Evolutionary conservation across 106 monocot genomes (phyloP).

Genomic region (Dendrobium nobile): DNA sequence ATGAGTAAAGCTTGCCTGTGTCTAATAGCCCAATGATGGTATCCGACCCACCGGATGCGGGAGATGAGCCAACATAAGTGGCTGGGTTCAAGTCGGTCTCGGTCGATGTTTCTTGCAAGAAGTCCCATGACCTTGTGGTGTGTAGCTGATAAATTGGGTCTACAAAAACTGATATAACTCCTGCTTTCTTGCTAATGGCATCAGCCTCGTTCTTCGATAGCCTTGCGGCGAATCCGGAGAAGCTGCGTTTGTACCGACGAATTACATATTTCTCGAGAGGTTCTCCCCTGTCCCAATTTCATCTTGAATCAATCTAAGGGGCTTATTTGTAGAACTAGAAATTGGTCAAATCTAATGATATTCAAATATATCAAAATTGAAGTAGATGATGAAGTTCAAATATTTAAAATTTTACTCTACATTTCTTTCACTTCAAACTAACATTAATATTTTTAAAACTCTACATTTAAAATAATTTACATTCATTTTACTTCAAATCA

Average conservation of each 20-base stretch:
- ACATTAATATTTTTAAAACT: no score
- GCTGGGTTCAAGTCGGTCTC: conserved; percentile 6
- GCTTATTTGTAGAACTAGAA: no score
- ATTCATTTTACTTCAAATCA: no score
- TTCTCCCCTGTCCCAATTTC: conserved; percentile 14
- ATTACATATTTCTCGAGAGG: conserved; percentile 29
- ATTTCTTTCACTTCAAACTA: no score
- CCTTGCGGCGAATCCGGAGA: conserved; percentile 67
- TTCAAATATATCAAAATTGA: no score
- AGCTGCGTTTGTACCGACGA: conserved; percentile 44
- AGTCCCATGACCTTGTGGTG: conserved; percentile 82
- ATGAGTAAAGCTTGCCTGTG: conserved; percentile 34
- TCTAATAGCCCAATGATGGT: conserved; percentile 70
- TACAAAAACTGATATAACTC: conserved; percentile 65
- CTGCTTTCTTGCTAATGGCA: conserved; percentile 28
- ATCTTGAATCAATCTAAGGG: background rate
- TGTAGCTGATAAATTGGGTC: conserved; percentile 58
- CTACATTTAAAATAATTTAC: no score
- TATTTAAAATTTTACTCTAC: no score
- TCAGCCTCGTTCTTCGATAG: conserved; percentile 39
- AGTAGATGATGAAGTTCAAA: no score
- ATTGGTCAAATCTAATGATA: no score
- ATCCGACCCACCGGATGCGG: conserved; percentile 17
- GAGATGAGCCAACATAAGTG: background rate
- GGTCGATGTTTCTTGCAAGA: conserved; percentile 37